These are phyloP conservation scores for Tricholoma furcatifolium DNA, from an alignment of 768 basidiomycete species.

Conservation along the genomic window DNA sequence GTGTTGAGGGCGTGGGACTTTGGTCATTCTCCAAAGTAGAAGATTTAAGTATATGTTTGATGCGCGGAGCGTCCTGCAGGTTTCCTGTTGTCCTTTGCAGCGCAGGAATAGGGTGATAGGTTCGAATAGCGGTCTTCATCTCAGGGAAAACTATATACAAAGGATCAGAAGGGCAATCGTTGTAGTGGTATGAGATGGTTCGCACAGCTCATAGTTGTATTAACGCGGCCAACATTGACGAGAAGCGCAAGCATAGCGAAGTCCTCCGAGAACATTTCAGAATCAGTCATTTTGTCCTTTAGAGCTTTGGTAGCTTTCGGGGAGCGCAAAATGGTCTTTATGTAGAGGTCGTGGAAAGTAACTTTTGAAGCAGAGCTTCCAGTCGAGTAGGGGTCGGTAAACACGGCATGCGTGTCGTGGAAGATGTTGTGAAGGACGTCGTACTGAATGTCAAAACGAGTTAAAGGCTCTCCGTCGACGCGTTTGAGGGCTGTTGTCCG, in stretches of 20 bases:
- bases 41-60: constrained; percentile 72
- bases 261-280: constrained; percentile 56
- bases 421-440: constrained; percentile 82
- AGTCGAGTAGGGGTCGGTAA: constrained; percentile 43
- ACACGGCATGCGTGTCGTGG: constrained; percentile 57
- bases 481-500: constrained; percentile 49
- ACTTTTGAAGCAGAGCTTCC: constrained; percentile 29
- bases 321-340: constrained; percentile 50
- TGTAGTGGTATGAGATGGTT: constrained; percentile 25
- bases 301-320: constrained; percentile 68
- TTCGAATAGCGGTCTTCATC: constrained; percentile 74
- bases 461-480: constrained; percentile 64
- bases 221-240: constrained; percentile 78
- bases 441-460: constrained; percentile 69
- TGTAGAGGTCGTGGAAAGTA: constrained; percentile 63
- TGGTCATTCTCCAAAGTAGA: constrained; percentile 48
- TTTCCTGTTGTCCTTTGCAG: constrained; percentile 69
- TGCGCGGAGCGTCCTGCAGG: constrained; percentile 75
- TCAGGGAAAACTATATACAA: constrained; percentile 63
- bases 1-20: constrained; percentile 47
- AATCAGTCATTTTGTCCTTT: constrained; percentile 69
- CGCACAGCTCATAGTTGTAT: constrained; percentile 80
- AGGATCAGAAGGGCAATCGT: constrained; percentile 3
- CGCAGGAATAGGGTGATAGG: constrained; percentile 76
- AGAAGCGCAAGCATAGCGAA: constrained; percentile 75